Conservation (phyloP, 208 protist species). For the Trypanosoma cruzi region DNA sequence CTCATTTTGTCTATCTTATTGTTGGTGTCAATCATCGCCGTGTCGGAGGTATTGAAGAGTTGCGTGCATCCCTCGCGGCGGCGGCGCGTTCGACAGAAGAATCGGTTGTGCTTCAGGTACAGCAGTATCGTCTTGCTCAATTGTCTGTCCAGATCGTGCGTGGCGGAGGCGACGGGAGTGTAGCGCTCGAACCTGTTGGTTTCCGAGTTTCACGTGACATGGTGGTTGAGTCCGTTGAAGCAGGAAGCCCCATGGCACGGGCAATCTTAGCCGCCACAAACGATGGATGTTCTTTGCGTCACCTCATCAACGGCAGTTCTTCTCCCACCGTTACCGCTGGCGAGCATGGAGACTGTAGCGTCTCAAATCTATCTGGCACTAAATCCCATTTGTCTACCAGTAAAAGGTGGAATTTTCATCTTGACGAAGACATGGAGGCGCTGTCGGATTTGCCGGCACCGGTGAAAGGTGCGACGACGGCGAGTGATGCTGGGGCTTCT, state of each 20-base stretch:
- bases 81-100: conserved; percentile 31
- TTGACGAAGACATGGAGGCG: conserved; percentile 51
- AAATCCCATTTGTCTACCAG: neutral
- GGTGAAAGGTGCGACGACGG: neutral
- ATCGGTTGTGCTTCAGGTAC: conserved; percentile 61
- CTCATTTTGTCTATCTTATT: conserved; percentile 61
- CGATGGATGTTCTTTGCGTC: conserved; percentile 47
- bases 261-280: conserved; percentile 43
- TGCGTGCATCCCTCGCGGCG: conserved; percentile 21
- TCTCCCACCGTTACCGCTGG: neutral
- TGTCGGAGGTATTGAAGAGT: conserved; percentile 24
- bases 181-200: conserved; percentile 50
- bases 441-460: neutral
- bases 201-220: conserved; percentile 63
- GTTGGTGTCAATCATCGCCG: conserved; percentile 48
- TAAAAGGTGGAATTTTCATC: conserved; percentile 45
- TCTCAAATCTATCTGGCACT: neutral
- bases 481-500: neutral
- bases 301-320: conserved; percentile 28
- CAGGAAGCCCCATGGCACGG: conserved; percentile 49
- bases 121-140: conserved; percentile 58
- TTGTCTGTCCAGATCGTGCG: conserved; percentile 44
- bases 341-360: neutral
- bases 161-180: conserved; percentile 26
- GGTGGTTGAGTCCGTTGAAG: conserved; percentile 37